Conservation (phyloP, 208 protist genomes). For the Leishmania mexicana region DNA sequence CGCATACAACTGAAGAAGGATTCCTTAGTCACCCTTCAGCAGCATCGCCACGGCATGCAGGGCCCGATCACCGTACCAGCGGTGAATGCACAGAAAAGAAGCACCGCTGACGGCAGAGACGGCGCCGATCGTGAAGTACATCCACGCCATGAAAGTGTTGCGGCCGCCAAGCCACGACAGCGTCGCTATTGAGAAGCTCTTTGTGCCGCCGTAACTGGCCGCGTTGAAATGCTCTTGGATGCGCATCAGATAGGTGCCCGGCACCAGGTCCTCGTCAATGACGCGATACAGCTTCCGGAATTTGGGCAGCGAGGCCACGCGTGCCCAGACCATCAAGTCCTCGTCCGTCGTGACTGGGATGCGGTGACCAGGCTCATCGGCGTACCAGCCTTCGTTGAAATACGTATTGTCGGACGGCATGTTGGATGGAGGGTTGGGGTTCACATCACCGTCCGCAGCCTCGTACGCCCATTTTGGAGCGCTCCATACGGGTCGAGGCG, state of each 20-base stretch:
- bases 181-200: conserved; percentile 95
- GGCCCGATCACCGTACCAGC: conserved; percentile 42
- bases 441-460: conserved; percentile 16
- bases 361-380: conserved; percentile 73
- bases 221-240: conserved; percentile 94
- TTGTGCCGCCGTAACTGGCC: conserved; percentile 91
- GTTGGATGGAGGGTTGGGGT: conserved; percentile 11
- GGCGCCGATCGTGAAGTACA: conserved; percentile 93
- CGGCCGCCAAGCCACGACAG: conserved; percentile 95
- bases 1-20: neutral
- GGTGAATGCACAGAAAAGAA: conserved; percentile 51
- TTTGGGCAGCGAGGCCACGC: conserved; percentile 93
- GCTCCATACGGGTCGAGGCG: conserved; percentile 47
- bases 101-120: conserved; percentile 84
- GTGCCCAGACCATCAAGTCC: conserved; percentile 99
- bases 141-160: conserved; percentile 93
- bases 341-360: conserved; percentile 93
- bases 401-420: conserved; percentile 64
- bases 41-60: conserved; percentile 42
- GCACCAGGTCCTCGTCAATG: conserved; percentile 77
- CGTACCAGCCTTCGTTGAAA: conserved; percentile 90
- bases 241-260: conserved; percentile 90
- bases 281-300: conserved; percentile 98
- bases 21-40: conserved; percentile 27
- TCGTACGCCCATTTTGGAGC: conserved; percentile 45